Base-by-base conservation (phyloP, 805 yeast genomes). In the Candida golubevii region DNA sequence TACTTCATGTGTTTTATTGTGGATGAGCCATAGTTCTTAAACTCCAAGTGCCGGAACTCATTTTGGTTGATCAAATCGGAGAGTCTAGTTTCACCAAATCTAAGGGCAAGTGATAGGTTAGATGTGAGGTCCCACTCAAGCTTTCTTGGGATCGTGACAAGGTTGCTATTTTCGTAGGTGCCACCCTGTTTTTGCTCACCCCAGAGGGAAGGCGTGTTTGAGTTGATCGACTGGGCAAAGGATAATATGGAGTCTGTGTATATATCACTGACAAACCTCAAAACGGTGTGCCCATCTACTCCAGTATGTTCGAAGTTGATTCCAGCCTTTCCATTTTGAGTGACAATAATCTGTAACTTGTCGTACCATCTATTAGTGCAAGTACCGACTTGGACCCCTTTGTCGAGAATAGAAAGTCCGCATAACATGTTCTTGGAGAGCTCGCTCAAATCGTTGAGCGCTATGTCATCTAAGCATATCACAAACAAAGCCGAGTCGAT, bases 361-460 rank as follows among this genome's bases (percentile, higher is more conserved):
- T 89, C 97, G 61, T 88, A 89, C 97, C 96, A 89, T 61, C 97
- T 72, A 65, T 89, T 89, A 30, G 96, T 85, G 66, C 97, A 88
- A 5, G 97, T 88, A 47, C 97, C 97, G 30, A 85, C 83, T 67
- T 89, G 97, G 39, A 88, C 82, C 55, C 96, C 96, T 54, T 85
- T 79, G 49, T 86, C 87, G 33, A 89, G 69, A 32, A 75, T 77
- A 10, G 88, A 82, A 47, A 85, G 78, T 6, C 97, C 97, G 63
- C 97, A 89, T 35, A 89, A 75, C 83, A 88, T 84, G 60, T 89
- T 88, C 59, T 84, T 83, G 12, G 93, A 79, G 56, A 89, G 66
- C 46, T 84, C 85, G 14, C 78, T 72, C 51, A 80, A 70, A 48
- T 80, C 77, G 44, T 78, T 76, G 39, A 87, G 74, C 42, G 78